A percentile compares a stretch with the other conserved stretches of the same genome.
phyloP scores from a whole-genome alignment of 441 rosid species.

The Biscutella laevigata region DNA sequence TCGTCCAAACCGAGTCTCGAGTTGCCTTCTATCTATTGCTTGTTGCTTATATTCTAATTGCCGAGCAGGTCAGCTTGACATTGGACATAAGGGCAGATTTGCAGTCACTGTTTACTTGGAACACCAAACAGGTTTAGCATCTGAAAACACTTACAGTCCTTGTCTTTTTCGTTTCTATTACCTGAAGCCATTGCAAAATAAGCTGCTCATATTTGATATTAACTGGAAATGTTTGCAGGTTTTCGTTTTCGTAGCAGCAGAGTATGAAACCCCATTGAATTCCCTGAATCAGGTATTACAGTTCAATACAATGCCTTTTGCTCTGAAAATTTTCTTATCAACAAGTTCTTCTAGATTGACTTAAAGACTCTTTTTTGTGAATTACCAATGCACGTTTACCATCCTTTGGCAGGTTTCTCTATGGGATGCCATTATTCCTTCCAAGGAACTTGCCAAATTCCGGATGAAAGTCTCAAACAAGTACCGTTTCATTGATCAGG shows the following conservation, averaged over 20 bases:
- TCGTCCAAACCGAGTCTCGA: background rate
- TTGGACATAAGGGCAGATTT: slow-evolving; percentile 80
- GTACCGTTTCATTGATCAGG: slow-evolving; percentile 83
- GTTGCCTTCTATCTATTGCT: background rate
- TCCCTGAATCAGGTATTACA: slow-evolving; percentile 68
- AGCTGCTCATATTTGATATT: background rate
- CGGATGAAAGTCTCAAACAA: slow-evolving; percentile 62
- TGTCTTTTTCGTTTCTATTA: background rate
- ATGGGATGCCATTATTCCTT: slow-evolving; percentile 87
- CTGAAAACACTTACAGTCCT: background rate
- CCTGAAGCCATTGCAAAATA: background rate
- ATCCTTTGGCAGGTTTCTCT: slow-evolving; percentile 52
- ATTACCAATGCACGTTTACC: background rate
- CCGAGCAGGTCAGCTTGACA: slow-evolving; percentile 67
- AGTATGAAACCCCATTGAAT: slow-evolving; percentile 68
- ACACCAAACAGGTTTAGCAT: slow-evolving; percentile 77
- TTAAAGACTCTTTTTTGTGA: background rate
- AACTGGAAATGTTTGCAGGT: slow-evolving; percentile 36
- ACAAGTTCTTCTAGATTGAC: background rate
- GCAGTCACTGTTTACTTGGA: slow-evolving; percentile 85
- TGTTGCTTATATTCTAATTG: slow-evolving; percentile 4
- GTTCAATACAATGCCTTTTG: background rate
- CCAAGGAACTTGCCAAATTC: slow-evolving; percentile 69
- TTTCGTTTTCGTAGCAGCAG: slow-evolving; percentile 81
- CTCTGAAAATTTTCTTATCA: background rate